A percentile compares a stretch with the other conserved stretches of the same genome.
phyloP scores from a whole-genome alignment of 169 alveolate species.

The Babesia gibsoni region DNA sequence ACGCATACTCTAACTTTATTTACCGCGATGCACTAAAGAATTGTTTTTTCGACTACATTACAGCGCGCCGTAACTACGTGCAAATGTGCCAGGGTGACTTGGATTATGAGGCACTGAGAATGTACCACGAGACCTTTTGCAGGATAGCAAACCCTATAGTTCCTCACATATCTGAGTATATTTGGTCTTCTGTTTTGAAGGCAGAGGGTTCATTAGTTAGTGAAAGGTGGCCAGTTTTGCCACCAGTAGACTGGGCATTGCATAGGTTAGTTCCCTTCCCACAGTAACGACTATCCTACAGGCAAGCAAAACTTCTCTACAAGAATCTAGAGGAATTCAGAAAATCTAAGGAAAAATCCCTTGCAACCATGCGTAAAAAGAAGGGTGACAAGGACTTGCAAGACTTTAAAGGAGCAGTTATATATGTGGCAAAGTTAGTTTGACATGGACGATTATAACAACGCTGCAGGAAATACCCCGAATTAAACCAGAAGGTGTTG shows the following conservation, averaged over 20 bases:
- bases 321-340: constrained; percentile 63
- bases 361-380: constrained; percentile 6
- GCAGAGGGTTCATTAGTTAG: constrained; percentile 66
- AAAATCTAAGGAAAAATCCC: constrained; percentile 54
- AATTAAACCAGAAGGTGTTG: constrained; percentile 30
- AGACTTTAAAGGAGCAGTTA: constrained; percentile 49
- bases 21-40: constrained; percentile 86
- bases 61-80: constrained; percentile 70
- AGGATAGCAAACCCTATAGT: constrained; percentile 82
- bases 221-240: constrained; percentile 80
- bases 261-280: constrained; percentile 62
- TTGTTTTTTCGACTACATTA: constrained; percentile 81
- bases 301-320: constrained; percentile 23
- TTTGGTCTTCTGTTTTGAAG: constrained; percentile 82
- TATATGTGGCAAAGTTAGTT: constrained; percentile 51
- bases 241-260: constrained; percentile 57
- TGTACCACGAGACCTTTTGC: constrained; percentile 76
- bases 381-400: not conserved
- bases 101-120: constrained; percentile 27
- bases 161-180: constrained; percentile 89
- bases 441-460: not conserved
- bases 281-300: not conserved
- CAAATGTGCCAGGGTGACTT: constrained; percentile 62
- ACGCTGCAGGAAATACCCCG: constrained; percentile 45
- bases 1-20: constrained; percentile 73